These are phyloP conservation scores for Tolypocladium endophyticum DNA, from an alignment of 2,329 filamentous ascomycete genomes.

Conservation along the genomic window DNA sequence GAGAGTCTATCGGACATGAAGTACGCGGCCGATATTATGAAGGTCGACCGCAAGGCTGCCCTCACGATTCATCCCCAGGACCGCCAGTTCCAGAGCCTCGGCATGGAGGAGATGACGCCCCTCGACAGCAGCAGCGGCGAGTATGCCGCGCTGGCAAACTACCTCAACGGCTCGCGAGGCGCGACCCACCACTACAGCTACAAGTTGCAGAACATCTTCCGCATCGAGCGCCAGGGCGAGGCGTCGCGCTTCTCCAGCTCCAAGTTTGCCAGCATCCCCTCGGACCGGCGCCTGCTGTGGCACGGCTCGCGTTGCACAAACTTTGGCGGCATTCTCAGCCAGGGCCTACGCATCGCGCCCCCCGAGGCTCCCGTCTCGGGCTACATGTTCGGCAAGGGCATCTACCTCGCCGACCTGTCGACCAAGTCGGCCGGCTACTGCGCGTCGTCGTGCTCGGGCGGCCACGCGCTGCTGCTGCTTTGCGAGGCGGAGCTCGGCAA, in stretches of 20 bases:
- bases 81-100: constrained; percentile 59
- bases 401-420: constrained; percentile 79
- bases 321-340: constrained; percentile 76
- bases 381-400: constrained; percentile 86
- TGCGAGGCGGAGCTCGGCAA: constrained; percentile 71
- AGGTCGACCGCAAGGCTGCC: constrained; percentile 40
- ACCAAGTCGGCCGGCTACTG: constrained; percentile 79
- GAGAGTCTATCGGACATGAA: constrained; percentile 82
- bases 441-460: constrained; percentile 46
- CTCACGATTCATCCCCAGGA: constrained; percentile 56
- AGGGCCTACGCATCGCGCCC: constrained; percentile 83
- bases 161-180: constrained; percentile 58
- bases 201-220: constrained; percentile 65
- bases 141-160: constrained; percentile 53
- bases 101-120: constrained; percentile 66
- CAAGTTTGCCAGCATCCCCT: constrained; percentile 39
- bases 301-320: constrained; percentile 78
- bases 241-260: constrained; percentile 54
- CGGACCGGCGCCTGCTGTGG: constrained; percentile 71
- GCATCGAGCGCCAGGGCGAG: constrained; percentile 68
- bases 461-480: constrained; percentile 64
- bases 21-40: constrained; percentile 68
- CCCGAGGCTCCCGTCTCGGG: constrained; percentile 69
- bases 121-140: constrained; percentile 50
- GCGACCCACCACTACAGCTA: constrained; percentile 53